Conservation (phyloP, 2,329 filamentous ascomycete species). For the Balansia obtecta region DNA sequence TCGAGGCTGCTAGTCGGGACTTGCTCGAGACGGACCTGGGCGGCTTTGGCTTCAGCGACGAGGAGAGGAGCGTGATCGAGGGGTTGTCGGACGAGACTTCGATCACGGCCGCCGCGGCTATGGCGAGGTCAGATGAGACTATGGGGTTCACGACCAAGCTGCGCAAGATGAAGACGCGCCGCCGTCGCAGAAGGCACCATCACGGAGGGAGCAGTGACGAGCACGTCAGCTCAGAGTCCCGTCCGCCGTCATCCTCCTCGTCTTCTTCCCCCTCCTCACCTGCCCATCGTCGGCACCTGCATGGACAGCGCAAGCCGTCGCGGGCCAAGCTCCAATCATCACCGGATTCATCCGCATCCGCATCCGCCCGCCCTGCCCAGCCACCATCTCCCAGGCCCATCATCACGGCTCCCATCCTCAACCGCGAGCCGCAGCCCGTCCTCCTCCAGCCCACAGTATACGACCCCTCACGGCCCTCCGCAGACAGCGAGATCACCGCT, state of each 20-base stretch:
- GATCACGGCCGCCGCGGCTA: slow-evolving; percentile 10
- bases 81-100: slow-evolving; percentile 18
- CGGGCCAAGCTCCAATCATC: slow-evolving; percentile 14
- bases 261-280: slow-evolving; percentile 10
- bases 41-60: slow-evolving; percentile 23
- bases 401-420: slow-evolving; percentile 39
- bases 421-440: slow-evolving; percentile 34
- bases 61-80: slow-evolving; percentile 20
- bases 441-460: slow-evolving; percentile 47
- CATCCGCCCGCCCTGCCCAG: slow-evolving; percentile 13
- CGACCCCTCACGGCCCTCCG: slow-evolving; percentile 25
- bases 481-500: slow-evolving; percentile 37
- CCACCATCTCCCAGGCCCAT: slow-evolving; percentile 20
- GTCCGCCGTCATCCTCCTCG: neutral
- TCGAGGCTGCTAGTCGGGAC: slow-evolving; percentile 38
- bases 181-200: slow-evolving; percentile 25
- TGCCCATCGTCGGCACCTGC: slow-evolving; percentile 10
- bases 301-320: slow-evolving; percentile 11
- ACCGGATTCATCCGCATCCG: slow-evolving; percentile 14
- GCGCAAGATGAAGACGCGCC: slow-evolving; percentile 30
- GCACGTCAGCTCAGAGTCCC: slow-evolving; percentile 11
- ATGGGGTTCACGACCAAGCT: slow-evolving; percentile 33
- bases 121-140: slow-evolving; percentile 19
- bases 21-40: slow-evolving; percentile 29
- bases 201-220: slow-evolving; percentile 15